phyloP scores from a whole-genome alignment of 2,329 filamentous ascomycete genomes.

The Fusarium musae region DNA sequence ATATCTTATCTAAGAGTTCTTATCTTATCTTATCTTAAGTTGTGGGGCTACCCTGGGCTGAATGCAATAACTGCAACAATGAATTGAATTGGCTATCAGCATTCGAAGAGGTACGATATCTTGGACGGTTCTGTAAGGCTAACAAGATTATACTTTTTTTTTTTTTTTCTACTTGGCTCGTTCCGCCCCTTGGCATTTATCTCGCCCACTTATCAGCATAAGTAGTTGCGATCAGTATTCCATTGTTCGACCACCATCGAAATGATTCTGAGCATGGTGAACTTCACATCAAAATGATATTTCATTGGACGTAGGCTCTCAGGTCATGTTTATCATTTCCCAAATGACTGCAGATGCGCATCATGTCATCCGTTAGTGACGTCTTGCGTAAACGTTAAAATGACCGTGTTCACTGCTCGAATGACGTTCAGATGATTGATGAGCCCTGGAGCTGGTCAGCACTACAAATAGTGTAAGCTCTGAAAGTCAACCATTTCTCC shows the following conservation, averaged over 20 bases:
- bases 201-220: accelerated
- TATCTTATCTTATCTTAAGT: background rate
- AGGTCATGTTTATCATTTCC: background rate
- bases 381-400: slow-evolving; percentile 4
- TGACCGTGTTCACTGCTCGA: background rate
- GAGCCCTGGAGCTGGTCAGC: background rate
- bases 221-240: accelerated
- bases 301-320: background rate
- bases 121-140: accelerated
- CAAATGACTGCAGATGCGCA: background rate
- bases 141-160: accelerated
- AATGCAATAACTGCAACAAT: background rate
- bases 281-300: background rate
- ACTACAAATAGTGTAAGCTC: background rate
- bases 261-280: background rate
- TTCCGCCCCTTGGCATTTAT: background rate
- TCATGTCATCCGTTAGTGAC: slow-evolving; percentile 6
- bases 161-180: accelerated
- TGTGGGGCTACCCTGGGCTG: background rate
- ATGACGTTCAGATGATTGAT: slow-evolving; percentile 36
- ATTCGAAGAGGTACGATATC: background rate
- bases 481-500: background rate
- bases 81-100: background rate
- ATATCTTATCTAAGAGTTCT: background rate
- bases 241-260: background rate